Base-by-base conservation (phyloP, 345 rosid species). In the Lepidium sativum region DNA sequence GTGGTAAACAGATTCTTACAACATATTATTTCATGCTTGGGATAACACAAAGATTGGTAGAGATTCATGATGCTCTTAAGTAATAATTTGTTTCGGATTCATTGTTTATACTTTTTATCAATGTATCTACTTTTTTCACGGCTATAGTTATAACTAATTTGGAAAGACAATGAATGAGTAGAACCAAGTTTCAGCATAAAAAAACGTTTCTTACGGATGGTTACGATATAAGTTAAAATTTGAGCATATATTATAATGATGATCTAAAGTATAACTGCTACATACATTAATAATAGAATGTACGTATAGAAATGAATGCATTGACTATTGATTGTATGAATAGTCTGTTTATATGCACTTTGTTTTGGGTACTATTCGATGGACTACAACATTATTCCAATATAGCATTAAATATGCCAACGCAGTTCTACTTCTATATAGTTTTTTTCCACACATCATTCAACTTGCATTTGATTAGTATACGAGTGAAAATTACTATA, bases 311-410 rank as follows among this genome's bases (percentile, higher is more conserved):
- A 31, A 38, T 41, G 52, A 54, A 54, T 68, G 31, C 39, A 58
- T 38, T 68, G 72, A 48, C 58, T 16, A 49, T n/a, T 53, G 61
- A 41, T 53, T 34, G 32, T 41, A 53, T 27, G 40, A 48, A 48
- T 57, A 50, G 38, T 58, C 55, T 40, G 50, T 57, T 59, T 38
- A 57, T 45, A 56, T 56, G 48, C n/a, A 10, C 52, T 54, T 48
- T 67, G 34, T 38, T 38, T 5, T 37, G 13, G 8, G 16, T 54
- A 53, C 53, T 44, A 6, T 25, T 67, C 54, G 57, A 56, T 27
- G 32, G 65, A 13, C 33, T 29, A 17, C 8, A 58, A 57, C 6
- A 37, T 27, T 57, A 25, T 45, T 57, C 57, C 29, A 48, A 9
- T 17, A 17, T 57, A 25, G 49, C 39, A 47, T 21, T 68, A 38